Evolutionary conservation across 2,329 filamentous ascomycete genomes (phyloP).

Genomic region (Exophiala oligosperma): DNA sequence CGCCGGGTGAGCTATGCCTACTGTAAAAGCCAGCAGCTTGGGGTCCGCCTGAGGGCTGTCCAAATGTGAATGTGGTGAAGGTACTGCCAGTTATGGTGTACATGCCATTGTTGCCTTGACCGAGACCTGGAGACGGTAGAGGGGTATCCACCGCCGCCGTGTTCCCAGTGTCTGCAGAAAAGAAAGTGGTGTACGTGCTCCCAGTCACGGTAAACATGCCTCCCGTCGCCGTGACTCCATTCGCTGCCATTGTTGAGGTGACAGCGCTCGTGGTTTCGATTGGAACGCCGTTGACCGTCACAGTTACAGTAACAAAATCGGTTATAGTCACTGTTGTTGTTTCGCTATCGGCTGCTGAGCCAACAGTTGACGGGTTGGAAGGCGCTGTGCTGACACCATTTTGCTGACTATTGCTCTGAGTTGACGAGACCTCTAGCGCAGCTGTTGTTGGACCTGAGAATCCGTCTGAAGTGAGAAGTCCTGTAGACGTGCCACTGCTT

Average conservation of each 20-base stretch:
- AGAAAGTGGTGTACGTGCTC: constrained; percentile 11
- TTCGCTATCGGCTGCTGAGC: background rate
- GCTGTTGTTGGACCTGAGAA: background rate
- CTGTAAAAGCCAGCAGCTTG: background rate
- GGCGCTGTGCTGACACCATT: background rate
- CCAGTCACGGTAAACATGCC: constrained; percentile 11
- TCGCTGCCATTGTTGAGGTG: constrained; percentile 1
- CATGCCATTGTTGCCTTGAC: background rate
- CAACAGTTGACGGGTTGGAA: background rate
- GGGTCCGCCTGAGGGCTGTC: background rate
- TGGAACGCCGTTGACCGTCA: background rate
- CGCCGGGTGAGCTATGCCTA: background rate
- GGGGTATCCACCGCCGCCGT: background rate
- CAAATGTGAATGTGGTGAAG: constrained; percentile 1
- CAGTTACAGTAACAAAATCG: constrained; percentile 17
- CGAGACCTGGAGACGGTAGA: background rate
- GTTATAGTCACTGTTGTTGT: constrained; percentile 7
- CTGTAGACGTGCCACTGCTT: background rate
- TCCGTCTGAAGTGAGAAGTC: background rate
- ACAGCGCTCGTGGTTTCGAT: constrained; percentile 1
- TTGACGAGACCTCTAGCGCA: too few species aligned
- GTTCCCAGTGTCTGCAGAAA: background rate
- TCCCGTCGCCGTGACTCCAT: background rate
- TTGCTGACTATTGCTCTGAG: background rate
- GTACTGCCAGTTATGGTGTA: constrained; percentile 5